Base-by-base conservation (phyloP, 768 basidiomycete genomes). In the Amanita inopinata region DNA sequence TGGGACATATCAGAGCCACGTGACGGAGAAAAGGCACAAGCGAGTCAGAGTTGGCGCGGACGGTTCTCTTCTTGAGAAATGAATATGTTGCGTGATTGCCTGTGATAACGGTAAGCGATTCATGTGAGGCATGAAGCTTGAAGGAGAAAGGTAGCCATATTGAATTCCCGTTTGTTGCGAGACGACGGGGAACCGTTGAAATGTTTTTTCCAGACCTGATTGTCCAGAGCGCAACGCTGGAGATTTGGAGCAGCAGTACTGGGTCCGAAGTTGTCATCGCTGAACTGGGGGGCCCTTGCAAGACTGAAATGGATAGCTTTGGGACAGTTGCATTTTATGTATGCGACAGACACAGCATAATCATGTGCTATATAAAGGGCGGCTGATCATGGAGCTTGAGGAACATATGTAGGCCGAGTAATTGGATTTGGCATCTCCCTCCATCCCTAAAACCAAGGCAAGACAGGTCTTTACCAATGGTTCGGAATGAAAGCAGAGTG, bases 381-480 rank as follows among this genome's bases (percentile, higher is more conserved):
- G 23, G 4, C 17, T 32, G 40, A 40, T 40, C 30, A 31, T 32
- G 30, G 40, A 40, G 40, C 40, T 12, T 20, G 30, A 32, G 39
- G 40, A 24, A 40, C 12, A 35, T 5, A 35, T 5, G 34, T 31
- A 28, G 25, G 28, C 39, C 28, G 17, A 40, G 8, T 6, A 40
- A 31, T 40, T 40, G 39, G 39, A 31, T 15, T 25, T 38, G 20
- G 12, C 22, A 38, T 7, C n/a, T 38, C 30, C 9, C n/a, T n/a
- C n/a, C n/a, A n/a, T n/a, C n/a, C n/a, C n/a, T n/a, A n/a, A n/a
- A n/a, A n/a, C n/a, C n/a, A n/a, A n/a, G n/a, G n/a, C n/a, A n/a
- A n/a, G n/a, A n/a, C n/a, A n/a, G n/a, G n/a, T n/a, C n/a, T n/a
- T n/a, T n/a, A n/a, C n/a, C n/a, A n/a, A n/a, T n/a, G n/a, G n/a